A percentile compares a stretch with the other conserved stretches of the same genome.
Evolutionary conservation across 257 asterid genomes (phyloP).

Genomic region (Coffea eugenioides): DNA sequence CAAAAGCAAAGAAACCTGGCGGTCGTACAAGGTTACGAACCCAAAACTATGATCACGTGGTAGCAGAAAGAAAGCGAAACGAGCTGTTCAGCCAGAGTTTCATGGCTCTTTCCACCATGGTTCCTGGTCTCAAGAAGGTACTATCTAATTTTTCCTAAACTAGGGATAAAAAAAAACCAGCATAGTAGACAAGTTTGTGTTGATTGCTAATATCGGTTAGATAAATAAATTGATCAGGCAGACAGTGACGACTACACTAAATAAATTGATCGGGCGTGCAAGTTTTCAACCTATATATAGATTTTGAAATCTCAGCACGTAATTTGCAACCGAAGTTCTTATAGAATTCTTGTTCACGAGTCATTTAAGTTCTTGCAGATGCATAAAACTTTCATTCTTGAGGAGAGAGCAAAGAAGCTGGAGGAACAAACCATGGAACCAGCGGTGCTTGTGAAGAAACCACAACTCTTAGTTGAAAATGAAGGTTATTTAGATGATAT

Average conservation of each 20-base stretch:
- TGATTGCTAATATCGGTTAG: no score
- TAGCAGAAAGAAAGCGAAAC: conserved; percentile 46
- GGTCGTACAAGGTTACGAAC: conserved; percentile 35
- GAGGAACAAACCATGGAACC: conserved; percentile 44
- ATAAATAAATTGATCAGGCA: no score
- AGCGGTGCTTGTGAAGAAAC: conserved; percentile 29
- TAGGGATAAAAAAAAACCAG: no score
- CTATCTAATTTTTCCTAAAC: background rate
- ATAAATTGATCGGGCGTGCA: no score
- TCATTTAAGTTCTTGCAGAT: conserved; percentile 22
- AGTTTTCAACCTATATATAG: background rate
- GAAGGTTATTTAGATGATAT: conserved; percentile 31
- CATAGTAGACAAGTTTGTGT: no score
- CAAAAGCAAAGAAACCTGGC: conserved; percentile 16
- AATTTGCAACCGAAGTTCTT: background rate
- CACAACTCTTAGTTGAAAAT: conserved; percentile 32
- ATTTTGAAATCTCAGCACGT: background rate
- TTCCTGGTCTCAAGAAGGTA: conserved; percentile 55
- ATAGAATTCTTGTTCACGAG: background rate
- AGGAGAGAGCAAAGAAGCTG: conserved; percentile 28
- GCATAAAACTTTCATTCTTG: conserved; percentile 48
- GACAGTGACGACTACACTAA: no score
- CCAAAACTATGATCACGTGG: conserved; percentile 40
- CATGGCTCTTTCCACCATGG: conserved; percentile 35
- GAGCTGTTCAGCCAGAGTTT: conserved; percentile 42